Percentiles rank a stretch among this genome's conserved stretches.
These are phyloP conservation scores for Phalaenopsis aphrodite DNA, from an alignment of 106 monocot genomes.

Conservation along the genomic window DNA sequence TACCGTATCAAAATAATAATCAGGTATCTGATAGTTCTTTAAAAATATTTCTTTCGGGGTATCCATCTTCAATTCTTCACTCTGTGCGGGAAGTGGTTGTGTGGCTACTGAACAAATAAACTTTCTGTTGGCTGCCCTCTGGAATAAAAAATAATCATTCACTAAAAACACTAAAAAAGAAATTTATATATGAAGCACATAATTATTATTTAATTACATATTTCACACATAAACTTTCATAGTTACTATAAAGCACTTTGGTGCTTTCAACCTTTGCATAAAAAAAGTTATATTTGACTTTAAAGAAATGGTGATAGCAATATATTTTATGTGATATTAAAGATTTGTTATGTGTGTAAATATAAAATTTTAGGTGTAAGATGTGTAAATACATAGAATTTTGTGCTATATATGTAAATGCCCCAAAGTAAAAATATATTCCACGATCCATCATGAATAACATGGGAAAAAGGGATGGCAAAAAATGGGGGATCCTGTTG, in stretches of 20 bases:
- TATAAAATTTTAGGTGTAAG: no score
- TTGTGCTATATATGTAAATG: neutral
- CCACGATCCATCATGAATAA: neutral
- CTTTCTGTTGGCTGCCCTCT: slow-evolving; percentile 34
- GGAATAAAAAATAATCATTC: slow-evolving; percentile 12
- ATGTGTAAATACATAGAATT: no score
- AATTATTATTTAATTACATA: neutral
- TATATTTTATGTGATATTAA: no score
- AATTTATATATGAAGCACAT: neutral
- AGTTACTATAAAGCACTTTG: no score
- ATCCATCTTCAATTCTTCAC: slow-evolving; percentile 80
- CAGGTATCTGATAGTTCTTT: slow-evolving; percentile 88
- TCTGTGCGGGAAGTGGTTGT: slow-evolving; percentile 37
- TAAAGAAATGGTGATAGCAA: no score
- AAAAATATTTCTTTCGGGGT: slow-evolving; percentile 82
- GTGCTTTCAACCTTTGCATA: no score
- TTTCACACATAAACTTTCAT: no score
- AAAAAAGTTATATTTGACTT: no score
- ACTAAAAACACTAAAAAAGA: neutral
- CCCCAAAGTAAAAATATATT: neutral
- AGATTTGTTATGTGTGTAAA: no score
- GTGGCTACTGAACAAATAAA: slow-evolving; percentile 72
- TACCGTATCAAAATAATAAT: slow-evolving; percentile 89
- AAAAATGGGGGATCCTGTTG: neutral
- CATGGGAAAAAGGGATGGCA: neutral